phyloP scores from a whole-genome alignment of 2,329 filamentous ascomycete species.

The Penicillium brasilianum region DNA sequence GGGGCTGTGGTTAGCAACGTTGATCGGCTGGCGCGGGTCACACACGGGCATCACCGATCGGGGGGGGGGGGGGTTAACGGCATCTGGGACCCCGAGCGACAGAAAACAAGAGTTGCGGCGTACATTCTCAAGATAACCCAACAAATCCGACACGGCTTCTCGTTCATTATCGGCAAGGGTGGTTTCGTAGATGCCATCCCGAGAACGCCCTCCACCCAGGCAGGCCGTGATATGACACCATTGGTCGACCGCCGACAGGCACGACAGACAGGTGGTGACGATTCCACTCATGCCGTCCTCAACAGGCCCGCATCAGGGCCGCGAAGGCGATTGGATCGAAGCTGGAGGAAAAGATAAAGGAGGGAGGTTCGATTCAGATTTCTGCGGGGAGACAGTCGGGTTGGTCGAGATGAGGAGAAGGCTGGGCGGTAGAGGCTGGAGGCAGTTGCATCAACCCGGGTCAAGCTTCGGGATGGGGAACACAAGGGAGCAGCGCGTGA shows the following conservation, averaged over 20 bases:
- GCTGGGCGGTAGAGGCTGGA: constrained; percentile 25
- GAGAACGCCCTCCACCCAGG: constrained; percentile 68
- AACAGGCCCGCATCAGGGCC: constrained; percentile 36
- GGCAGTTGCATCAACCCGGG: constrained; percentile 19
- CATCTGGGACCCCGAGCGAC: constrained; percentile 17
- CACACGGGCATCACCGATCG: constrained; percentile 3
- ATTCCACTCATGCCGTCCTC: constrained; percentile 45
- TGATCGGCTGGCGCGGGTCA: not conserved
- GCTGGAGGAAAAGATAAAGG: constrained; percentile 1
- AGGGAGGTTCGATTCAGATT: not conserved
- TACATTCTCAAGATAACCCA: constrained; percentile 97
- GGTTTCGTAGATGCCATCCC: constrained; percentile 81
- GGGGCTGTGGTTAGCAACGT: constrained; percentile 24
- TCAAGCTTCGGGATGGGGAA: constrained; percentile 27
- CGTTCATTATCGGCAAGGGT: constrained; percentile 94
- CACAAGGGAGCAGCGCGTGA: constrained; percentile 36
- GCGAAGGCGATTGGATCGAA: constrained; percentile 28
- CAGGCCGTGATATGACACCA: constrained; percentile 52
- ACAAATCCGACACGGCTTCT: constrained; percentile 92
- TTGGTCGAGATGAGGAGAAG: constrained; percentile 8
- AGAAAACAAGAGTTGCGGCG: constrained; percentile 37
- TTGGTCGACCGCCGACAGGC: constrained; percentile 48
- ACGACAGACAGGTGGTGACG: constrained; percentile 48
- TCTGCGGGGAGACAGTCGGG: constrained; percentile 4
- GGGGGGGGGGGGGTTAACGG: constrained; percentile 43